Conservation (phyloP, 2,329 filamentous ascomycete genomes). For the Lasiodiplodia theobromae region DNA sequence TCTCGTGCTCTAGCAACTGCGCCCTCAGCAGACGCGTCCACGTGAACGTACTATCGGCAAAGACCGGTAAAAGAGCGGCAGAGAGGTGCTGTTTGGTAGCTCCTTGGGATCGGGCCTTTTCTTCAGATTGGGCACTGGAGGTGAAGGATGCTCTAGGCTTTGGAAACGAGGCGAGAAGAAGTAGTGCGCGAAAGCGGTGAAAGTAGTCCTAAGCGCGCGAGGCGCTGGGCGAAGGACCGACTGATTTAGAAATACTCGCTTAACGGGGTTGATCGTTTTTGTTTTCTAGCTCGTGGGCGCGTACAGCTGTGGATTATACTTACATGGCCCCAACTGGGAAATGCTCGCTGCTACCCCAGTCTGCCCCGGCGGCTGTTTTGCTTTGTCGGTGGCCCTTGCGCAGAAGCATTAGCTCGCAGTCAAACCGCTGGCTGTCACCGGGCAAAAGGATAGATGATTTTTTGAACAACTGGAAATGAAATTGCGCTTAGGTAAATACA, state of each 20-base stretch:
- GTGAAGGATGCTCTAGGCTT: constrained; percentile 4
- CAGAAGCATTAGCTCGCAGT: constrained; percentile 13
- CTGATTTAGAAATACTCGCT: constrained; percentile 27
- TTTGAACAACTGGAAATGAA: constrained; percentile 27
- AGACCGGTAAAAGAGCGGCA: constrained; percentile 3
- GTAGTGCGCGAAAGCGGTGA: constrained; percentile 19
- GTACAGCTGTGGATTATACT: constrained; percentile 19
- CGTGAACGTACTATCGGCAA: constrained; percentile 17
- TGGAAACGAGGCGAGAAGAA: constrained; percentile 17
- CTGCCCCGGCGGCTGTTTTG: constrained; percentile 13
- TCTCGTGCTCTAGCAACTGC: not conserved
- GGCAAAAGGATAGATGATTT: constrained; percentile 3
- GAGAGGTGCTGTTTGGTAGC: not conserved
- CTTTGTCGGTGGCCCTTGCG: constrained; percentile 8
- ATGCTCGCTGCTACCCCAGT: constrained; percentile 24
- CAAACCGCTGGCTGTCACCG: constrained; percentile 12
- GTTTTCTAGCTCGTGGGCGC: constrained; percentile 11
- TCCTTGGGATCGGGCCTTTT: constrained; percentile 15
- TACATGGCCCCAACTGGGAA: constrained; percentile 4
- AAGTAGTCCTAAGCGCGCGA: constrained; percentile 19
- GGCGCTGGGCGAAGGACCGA: constrained; percentile 24
- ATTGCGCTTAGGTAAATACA: constrained; percentile 30
- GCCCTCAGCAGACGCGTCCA: constrained; percentile 10
- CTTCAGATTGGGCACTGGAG: constrained; percentile 4
- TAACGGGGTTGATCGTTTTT: constrained; percentile 20